Percentiles rank a stretch among this genome's conserved stretches.
Conservation (phyloP, 176 grass and related monocot species). For the Urochloa ruziziensis region DNA sequence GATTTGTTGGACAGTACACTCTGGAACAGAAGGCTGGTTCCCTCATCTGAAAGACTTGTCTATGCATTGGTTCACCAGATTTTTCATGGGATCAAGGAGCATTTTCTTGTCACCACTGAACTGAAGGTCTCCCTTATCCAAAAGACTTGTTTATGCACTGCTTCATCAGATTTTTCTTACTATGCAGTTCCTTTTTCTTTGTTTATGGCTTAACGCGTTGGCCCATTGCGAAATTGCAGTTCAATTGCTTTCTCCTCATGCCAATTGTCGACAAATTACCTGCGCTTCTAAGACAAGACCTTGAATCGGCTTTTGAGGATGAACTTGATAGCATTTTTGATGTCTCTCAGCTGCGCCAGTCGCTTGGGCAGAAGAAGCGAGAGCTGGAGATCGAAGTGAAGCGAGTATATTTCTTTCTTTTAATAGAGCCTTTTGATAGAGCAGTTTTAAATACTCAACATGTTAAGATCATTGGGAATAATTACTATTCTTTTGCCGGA, state of each 20-base stretch:
- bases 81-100: slow-evolving; percentile 95
- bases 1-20: slow-evolving; percentile 85
- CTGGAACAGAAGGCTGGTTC: slow-evolving; percentile 84
- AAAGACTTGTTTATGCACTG: slow-evolving; percentile 62
- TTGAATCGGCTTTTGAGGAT: slow-evolving; percentile 72
- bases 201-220: background rate
- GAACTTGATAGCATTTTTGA: slow-evolving; percentile 76
- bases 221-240: slow-evolving; percentile 46
- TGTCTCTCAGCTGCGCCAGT: slow-evolving; percentile 60
- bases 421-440: no score
- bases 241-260: slow-evolving; percentile 98
- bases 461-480: background rate
- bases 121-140: slow-evolving; percentile 67
- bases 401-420: slow-evolving; percentile 37
- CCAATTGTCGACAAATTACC: slow-evolving; percentile 91
- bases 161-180: slow-evolving; percentile 71
- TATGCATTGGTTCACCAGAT: slow-evolving; percentile 92
- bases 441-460: background rate
- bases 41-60: slow-evolving; percentile 84
- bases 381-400: slow-evolving; percentile 79
- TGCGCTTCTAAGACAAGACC: slow-evolving; percentile 78
- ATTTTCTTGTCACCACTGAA: slow-evolving; percentile 92
- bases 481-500: slow-evolving; percentile 13
- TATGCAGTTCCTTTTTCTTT: background rate
- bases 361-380: slow-evolving; percentile 59